Evolutionary conservation across 371 early-diverging fungal genomes (phyloP).

Genomic region (Saksenaea oblongispora): DNA sequence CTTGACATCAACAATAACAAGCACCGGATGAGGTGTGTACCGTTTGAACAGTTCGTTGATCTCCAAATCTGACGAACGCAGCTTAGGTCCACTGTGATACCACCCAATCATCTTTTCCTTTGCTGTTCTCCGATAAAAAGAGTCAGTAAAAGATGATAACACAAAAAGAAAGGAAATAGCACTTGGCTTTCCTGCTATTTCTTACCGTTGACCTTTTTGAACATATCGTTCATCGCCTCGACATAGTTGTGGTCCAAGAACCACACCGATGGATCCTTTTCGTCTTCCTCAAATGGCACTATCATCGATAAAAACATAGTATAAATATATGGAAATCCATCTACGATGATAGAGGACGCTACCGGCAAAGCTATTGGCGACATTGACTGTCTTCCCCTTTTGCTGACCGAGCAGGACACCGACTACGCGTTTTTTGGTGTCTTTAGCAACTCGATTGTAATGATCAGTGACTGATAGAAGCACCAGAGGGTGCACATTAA

Average conservation of each 20-base stretch:
- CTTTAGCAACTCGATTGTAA: constrained; percentile 96
- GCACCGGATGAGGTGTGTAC: constrained; percentile 93
- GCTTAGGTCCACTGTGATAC: constrained; percentile 99
- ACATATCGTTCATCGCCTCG: constrained; percentile 99
- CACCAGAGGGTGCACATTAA: constrained; percentile 98
- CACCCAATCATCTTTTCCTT: constrained; percentile 99
- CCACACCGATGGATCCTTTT: constrained; percentile 97
- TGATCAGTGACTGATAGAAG: constrained; percentile 99
- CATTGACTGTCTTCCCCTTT: constrained; percentile 88
- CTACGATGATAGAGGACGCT: constrained; percentile 10
- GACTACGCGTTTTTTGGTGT: constrained; percentile 96
- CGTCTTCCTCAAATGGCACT: constrained; percentile 99
- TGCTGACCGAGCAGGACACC: constrained; percentile 99
- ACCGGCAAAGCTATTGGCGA: constrained; percentile 99
- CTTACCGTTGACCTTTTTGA: constrained; percentile 98
- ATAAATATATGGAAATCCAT: neutral
- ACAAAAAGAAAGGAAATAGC: neutral
- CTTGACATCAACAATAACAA: constrained; percentile 94
- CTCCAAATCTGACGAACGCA: constrained; percentile 96
- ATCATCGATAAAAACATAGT: constrained; percentile 5
- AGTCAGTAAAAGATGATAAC: neutral
- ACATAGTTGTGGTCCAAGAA: constrained; percentile 99
- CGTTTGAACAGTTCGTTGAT: constrained; percentile 98
- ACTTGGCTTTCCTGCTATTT: neutral
- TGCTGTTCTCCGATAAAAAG: constrained; percentile 48